phyloP scores from a whole-genome alignment of 306 rosid species.

The Castanopsis chinensis region DNA sequence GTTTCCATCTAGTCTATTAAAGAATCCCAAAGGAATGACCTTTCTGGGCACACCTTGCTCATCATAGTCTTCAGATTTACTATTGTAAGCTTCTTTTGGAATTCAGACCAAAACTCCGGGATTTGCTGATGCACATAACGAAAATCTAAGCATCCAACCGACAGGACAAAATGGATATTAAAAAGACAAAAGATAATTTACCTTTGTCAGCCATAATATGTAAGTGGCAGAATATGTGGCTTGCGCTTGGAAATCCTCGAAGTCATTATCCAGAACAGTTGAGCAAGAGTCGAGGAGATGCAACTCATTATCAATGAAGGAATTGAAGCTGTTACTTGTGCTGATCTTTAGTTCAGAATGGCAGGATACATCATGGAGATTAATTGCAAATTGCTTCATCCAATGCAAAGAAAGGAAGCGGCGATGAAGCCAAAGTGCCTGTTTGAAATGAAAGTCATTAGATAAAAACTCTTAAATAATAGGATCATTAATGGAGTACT shows the following conservation, averaged over 20 bases:
- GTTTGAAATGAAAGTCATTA: slow-evolving; percentile 22
- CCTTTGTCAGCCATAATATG: slow-evolving; percentile 70
- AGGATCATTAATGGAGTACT: background rate
- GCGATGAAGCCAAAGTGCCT: slow-evolving; percentile 95
- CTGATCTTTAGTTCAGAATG: slow-evolving; percentile 26
- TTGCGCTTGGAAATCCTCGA: slow-evolving; percentile 74
- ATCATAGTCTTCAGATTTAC: slow-evolving; percentile 50
- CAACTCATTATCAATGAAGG: slow-evolving; percentile 54
- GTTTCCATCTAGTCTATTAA: slow-evolving; percentile 8
- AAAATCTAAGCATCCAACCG: slow-evolving; percentile 17
- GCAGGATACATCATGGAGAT: slow-evolving; percentile 23
- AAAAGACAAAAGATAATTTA: slow-evolving; percentile 12
- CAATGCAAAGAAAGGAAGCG: slow-evolving; percentile 70
- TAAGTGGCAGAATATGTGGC: slow-evolving; percentile 55
- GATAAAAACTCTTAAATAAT: background rate
- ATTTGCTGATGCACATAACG: slow-evolving; percentile 52
- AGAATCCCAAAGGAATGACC: slow-evolving; percentile 51
- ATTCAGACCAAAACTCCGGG: slow-evolving; percentile 37
- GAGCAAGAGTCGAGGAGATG: slow-evolving; percentile 54
- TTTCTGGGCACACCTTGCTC: slow-evolving; percentile 55
- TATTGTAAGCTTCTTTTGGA: slow-evolving; percentile 44
- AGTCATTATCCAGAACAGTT: slow-evolving; percentile 42
- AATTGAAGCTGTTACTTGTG: slow-evolving; percentile 22
- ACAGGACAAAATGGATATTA: background rate
- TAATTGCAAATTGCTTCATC: slow-evolving; percentile 42